These are phyloP conservation scores for Chlamydomonas sphaeroides DNA, from an alignment of 139 green algal genomes.

Conservation along the genomic window DNA sequence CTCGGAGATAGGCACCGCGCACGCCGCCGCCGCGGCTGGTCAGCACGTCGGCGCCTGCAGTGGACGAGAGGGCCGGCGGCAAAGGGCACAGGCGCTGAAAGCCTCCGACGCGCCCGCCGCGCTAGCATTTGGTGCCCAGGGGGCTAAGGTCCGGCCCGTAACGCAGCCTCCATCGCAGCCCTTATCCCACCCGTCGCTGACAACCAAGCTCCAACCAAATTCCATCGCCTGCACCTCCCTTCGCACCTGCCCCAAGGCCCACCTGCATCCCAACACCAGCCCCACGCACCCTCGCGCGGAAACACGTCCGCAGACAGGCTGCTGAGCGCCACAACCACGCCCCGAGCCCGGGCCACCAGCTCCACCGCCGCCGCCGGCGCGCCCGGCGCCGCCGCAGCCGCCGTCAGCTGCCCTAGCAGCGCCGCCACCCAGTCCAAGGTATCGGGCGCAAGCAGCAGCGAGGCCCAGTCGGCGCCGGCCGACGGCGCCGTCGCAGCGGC, in stretches of 20 bases:
- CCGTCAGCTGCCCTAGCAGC: slow-evolving; percentile 56
- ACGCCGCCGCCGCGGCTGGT: slow-evolving; percentile 13
- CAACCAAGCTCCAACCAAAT: too few relatives aligned
- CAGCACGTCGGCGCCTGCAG: slow-evolving; percentile 5
- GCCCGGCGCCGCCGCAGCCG: slow-evolving; percentile 7
- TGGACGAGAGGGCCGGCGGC: too few relatives aligned
- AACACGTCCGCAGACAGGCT: slow-evolving; percentile 77
- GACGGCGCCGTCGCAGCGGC: slow-evolving; percentile 9
- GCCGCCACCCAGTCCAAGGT: slow-evolving; percentile 71
- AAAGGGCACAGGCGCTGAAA: too few relatives aligned
- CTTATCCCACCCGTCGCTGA: too few relatives aligned
- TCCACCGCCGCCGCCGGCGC: background rate
- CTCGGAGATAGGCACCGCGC: slow-evolving; percentile 54
- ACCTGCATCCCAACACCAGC: too few relatives aligned
- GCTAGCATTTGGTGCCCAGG: too few relatives aligned
- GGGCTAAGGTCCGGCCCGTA: too few relatives aligned
- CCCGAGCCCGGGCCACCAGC: slow-evolving; percentile 57
- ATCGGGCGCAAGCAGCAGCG: slow-evolving; percentile 62
- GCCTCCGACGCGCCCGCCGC: too few relatives aligned
- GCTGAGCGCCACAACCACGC: slow-evolving; percentile 80
- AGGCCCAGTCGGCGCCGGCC: slow-evolving; percentile 57
- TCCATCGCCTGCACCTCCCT: too few relatives aligned
- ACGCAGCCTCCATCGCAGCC: too few relatives aligned
- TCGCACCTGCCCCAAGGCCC: too few relatives aligned
- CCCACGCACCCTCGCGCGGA: slow-evolving; percentile 45